These are phyloP conservation scores for Kokia cookei DNA, from an alignment of 441 rosid genomes.

Conservation along the genomic window DNA sequence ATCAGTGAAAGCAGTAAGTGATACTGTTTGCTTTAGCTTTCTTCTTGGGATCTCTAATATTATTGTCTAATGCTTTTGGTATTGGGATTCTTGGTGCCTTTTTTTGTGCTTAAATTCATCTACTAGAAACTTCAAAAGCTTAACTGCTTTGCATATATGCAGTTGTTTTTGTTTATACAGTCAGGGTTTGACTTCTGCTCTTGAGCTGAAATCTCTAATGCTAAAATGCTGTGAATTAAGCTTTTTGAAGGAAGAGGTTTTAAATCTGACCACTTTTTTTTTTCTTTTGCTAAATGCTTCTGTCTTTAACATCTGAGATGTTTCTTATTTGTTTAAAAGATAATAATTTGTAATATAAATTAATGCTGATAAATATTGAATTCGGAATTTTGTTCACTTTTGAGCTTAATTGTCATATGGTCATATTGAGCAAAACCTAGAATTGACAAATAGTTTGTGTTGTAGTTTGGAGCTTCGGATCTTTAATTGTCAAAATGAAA, in stretches of 20 bases:
- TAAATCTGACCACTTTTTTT: background rate
- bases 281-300: background rate
- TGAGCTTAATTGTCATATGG: background rate
- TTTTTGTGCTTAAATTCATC: background rate
- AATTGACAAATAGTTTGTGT: background rate
- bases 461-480: background rate
- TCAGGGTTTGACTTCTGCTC: background rate
- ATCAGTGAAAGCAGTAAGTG: slow-evolving; percentile 83
- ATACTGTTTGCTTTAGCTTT: slow-evolving; percentile 1
- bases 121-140: background rate
- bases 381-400: background rate
- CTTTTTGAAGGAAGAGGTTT: background rate
- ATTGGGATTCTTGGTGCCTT: background rate
- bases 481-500: background rate
- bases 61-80: background rate
- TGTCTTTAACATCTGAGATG: background rate
- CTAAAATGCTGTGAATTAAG: background rate
- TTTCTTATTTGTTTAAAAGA: background rate
- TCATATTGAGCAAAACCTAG: background rate
- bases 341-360: background rate
- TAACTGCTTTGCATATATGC: background rate
- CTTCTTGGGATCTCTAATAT: background rate
- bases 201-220: background rate
- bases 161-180: background rate
- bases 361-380: background rate